These are phyloP conservation scores for Pleurotus sapidus DNA, from an alignment of 768 basidiomycete species.

Conservation along the genomic window DNA sequence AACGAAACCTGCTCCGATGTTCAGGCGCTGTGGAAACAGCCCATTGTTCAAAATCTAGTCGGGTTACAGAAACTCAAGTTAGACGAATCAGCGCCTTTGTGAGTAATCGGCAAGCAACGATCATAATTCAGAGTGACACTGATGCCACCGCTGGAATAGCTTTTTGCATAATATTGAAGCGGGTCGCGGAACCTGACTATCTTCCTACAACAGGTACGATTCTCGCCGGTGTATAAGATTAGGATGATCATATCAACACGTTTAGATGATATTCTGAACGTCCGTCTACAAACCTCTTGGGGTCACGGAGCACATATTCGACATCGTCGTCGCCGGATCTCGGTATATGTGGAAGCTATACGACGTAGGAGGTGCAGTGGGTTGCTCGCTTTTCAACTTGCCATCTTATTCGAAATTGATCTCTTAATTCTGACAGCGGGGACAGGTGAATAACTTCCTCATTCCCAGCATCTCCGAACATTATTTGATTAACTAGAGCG, in stretches of 20 bases:
- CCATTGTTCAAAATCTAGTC: conserved; percentile 57
- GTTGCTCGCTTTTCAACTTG: conserved; percentile 22
- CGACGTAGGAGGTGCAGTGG: conserved; percentile 81
- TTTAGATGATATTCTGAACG: conserved; percentile 74
- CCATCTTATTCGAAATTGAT: conserved; percentile 1
- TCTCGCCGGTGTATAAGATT: background rate
- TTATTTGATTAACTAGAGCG: background rate
- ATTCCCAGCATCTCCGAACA: background rate
- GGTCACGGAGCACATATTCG: conserved; percentile 73
- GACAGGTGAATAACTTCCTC: conserved; percentile 44
- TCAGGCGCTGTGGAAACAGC: conserved; percentile 66
- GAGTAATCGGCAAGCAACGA: conserved; percentile 23
- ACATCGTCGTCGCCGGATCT: conserved; percentile 58
- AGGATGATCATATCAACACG: background rate
- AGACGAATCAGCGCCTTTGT: conserved; percentile 80
- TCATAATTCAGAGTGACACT: conserved; percentile 8
- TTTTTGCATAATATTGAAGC: conserved; percentile 64
- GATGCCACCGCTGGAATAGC: conserved; percentile 31
- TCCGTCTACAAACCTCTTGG: conserved; percentile 81
- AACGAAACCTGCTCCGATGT: conserved; percentile 49
- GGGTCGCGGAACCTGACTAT: conserved; percentile 69
- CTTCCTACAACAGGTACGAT: conserved; percentile 61
- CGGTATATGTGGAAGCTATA: conserved; percentile 77
- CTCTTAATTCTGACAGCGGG: conserved; percentile 37
- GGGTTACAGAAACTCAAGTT: conserved; percentile 58